Evolutionary conservation across 495 filamentous ascomycete genomes (phyloP), one percentile per base, ranked within the genome.

Genomic region (Podospora tetraspora): DNA sequence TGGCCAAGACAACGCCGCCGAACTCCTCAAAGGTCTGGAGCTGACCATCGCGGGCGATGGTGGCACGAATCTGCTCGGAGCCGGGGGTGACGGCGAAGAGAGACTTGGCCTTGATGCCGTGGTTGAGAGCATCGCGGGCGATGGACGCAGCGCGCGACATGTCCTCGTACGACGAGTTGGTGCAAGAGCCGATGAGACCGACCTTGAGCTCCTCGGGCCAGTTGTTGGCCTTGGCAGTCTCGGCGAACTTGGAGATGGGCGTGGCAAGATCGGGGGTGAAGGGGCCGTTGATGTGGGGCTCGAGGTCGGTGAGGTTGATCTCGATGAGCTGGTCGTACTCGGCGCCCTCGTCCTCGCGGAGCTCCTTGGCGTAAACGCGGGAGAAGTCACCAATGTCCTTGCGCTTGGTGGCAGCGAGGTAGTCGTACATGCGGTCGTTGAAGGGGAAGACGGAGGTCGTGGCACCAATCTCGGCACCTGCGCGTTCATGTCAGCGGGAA

Each of bases 191-290:
- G 75, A 99, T 94, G 61, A 94, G 80, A 77, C 96, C 96, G 73
- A 97, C 96, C 86, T 97, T 97, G 73, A 99, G 84, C 79, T 98
- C 94, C 80, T 96, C 90, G 57, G 95, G 95, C 95, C 95, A 99
- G 80, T 90, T 89, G 82, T 99, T 97, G 72, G 86, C 83, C 86
- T 94, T 91, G 70, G 94, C 95, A 73, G 95, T 92, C 79, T 94
- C 89, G 80, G 92, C 92, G 83, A 97, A 98, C 84, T 97, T 91
- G 80, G 93, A 96, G 82, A 99, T 93, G 22, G 95, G 95, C 57
- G 95, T 98, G 59, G 94, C 93, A 80, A 99, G 89, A 89, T 99
- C 95, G 68, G 95, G 95, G n/a, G 95, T 99, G 88, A 99, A 99
- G 65, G 95, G 95, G 73, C 95, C 95, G 84, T 99, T 99, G 84